A percentile compares a stretch with the other conserved stretches of the same genome.
These are phyloP conservation scores for Corrigiola litoralis DNA, from an alignment of 179 eudicot species.

Conservation along the genomic window DNA sequence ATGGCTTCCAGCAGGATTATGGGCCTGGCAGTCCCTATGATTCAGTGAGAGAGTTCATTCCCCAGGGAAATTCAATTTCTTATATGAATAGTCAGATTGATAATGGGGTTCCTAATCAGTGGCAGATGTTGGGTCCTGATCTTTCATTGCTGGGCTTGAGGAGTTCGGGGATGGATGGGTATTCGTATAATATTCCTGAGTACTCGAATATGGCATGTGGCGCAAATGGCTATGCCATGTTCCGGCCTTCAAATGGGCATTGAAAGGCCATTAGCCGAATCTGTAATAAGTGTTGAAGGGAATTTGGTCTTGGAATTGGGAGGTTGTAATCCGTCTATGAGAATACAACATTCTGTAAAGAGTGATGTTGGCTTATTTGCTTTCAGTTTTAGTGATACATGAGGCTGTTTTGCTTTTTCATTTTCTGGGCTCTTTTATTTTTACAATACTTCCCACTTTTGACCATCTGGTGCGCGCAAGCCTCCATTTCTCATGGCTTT, in stretches of 20 bases:
- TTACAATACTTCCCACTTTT: not conserved
- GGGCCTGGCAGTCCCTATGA: constrained; percentile 41
- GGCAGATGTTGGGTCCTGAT: constrained; percentile 66
- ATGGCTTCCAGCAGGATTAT: constrained; percentile 47
- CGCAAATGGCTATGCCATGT: constrained; percentile 56
- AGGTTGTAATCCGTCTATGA: constrained; percentile 37
- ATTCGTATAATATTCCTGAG: constrained; percentile 45
- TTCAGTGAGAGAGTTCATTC: constrained; percentile 42
- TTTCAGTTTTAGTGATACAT: constrained; percentile 26
- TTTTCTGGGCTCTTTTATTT: not conserved
- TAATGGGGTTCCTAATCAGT: constrained; percentile 46
- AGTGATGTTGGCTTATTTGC: constrained; percentile 36
- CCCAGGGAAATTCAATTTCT: constrained; percentile 38
- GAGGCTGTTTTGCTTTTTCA: not conserved
- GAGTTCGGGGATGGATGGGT: constrained; percentile 44
- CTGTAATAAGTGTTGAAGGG: constrained; percentile 34
- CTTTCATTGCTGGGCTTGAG: constrained; percentile 37
- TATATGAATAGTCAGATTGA: constrained; percentile 58
- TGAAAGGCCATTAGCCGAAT: constrained; percentile 28
- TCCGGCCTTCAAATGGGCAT: constrained; percentile 74
- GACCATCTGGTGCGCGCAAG: too few relatives aligned
- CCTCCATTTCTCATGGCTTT: too few relatives aligned
- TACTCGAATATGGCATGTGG: constrained; percentile 50
- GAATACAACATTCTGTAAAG: constrained; percentile 46
- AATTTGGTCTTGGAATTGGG: constrained; percentile 36